Evolutionary conservation across 108 stramenopile species (phyloP), one percentile per base, ranked within the genome.

Genomic region (Pseudonitzschia pungens): DNA sequence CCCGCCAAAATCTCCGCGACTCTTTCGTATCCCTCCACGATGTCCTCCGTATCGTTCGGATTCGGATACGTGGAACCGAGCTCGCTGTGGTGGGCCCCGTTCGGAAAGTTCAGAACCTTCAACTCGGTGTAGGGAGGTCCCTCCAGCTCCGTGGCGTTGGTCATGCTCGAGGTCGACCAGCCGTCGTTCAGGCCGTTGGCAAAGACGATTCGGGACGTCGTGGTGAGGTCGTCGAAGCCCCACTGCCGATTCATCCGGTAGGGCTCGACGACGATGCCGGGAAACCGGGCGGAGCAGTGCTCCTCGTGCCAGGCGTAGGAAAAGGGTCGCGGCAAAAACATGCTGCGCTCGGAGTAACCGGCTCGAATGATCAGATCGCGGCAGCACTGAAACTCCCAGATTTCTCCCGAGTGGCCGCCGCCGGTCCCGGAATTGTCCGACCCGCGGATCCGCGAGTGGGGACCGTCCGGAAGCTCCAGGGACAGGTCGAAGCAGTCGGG

Each of bases 31-130:
- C 86, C 93, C 33, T 87, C 62, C 55, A 80, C 62, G 44, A 94
- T 86, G 68, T 94, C 93, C 11, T 82, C 75, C 0, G 93, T 89
- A 73, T 94, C 93, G 1, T 45, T 31, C 1, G 69, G 69, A 22
- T 78, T 65, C 5, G 62, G 41, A 14, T 74, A 74, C 0, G 64
- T 55, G 10, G 21, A 8, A 8, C 62, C 41, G 40, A 86, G 71
- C 56, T 94, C 93, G 55, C 77, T 79, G 68, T 92, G 90, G 77
- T 94, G 93, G 2, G 93, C 93, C 3, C 93, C 93, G 76, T 94
- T 94, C 29, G 81, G 82, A 63, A 95, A 91, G 71, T 92, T 95
- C 52, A 95, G 28, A 0, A 82, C 91, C 28, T 8, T 7, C 3
- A 67, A 2, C 27, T 50, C 44, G 20, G 8, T 18, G 44, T 67